Conservation (phyloP, 352 stramenopile species). For the Globisporangium uncinulatum region DNA sequence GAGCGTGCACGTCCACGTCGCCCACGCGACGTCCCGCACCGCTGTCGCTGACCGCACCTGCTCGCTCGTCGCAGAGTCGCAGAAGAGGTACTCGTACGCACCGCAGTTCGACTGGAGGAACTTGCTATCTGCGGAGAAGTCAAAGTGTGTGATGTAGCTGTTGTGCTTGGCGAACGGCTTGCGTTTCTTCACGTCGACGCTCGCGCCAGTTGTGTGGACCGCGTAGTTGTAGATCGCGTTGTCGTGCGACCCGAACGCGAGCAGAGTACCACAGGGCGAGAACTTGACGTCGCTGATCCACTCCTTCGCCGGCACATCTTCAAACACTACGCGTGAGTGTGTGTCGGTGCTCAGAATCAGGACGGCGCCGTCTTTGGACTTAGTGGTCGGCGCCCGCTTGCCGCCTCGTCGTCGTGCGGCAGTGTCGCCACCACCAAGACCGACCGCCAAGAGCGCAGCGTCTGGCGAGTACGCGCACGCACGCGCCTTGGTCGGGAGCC, state of each 20-base stretch:
- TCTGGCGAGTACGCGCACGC: conserved; percentile 87
- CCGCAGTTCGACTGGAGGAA: conserved; percentile 76
- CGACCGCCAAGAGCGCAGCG: conserved; percentile 80
- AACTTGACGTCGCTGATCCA: conserved; percentile 82
- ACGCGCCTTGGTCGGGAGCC: conserved; percentile 43
- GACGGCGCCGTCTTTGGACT: conserved; percentile 45
- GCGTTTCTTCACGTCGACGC: conserved; percentile 38
- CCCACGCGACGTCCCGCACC: conserved; percentile 79
- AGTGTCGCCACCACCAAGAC: conserved; percentile 61
- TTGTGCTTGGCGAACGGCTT: conserved; percentile 78
- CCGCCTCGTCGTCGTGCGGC: conserved; percentile 29
- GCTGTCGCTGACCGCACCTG: conserved; percentile 80
- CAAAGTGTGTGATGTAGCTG: conserved; percentile 81
- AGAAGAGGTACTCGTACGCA: conserved; percentile 91
- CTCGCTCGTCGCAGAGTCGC: conserved; percentile 69
- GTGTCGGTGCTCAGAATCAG: conserved; percentile 21
- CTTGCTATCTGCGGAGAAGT: conserved; percentile 69
- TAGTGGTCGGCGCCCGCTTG: conserved; percentile 18
- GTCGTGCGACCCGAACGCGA: conserved; percentile 71
- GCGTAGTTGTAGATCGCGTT: conserved; percentile 67
- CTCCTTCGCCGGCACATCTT: conserved; percentile 62
- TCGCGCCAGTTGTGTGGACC: conserved; percentile 9
- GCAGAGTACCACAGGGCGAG: conserved; percentile 34
- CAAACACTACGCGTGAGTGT: conserved; percentile 30
- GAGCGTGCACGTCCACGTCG: conserved; percentile 86